Evolutionary conservation across 2,329 filamentous ascomycete genomes (phyloP).

Genomic region (Pestalotiopsis sp.): DNA sequence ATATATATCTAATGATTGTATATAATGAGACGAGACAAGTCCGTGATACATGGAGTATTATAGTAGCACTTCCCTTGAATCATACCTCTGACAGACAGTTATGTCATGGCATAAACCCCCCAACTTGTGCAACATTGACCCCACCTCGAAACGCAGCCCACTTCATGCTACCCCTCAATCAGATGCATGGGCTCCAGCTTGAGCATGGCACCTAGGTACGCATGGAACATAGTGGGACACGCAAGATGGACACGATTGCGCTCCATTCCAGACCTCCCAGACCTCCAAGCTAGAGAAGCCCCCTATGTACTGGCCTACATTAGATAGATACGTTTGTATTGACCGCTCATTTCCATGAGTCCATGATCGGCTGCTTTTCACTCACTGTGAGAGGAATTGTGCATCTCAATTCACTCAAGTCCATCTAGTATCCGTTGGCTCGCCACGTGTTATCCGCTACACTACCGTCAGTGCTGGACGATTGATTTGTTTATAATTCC

Average conservation of each 20-base stretch:
- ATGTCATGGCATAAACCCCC: slow-evolving; percentile 7
- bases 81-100: neutral
- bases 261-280: neutral
- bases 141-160: neutral
- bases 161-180: neutral
- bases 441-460: neutral
- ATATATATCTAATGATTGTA: neutral
- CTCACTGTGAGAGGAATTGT: neutral
- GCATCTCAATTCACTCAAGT: neutral
- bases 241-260: slow-evolving; percentile 9
- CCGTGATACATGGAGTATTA: neutral
- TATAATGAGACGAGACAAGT: neutral
- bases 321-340: neutral
- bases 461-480: neutral
- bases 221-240: slow-evolving; percentile 3
- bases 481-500: neutral
- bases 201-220: neutral
- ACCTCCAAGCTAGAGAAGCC: neutral
- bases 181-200: neutral
- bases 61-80: neutral
- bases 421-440: neutral
- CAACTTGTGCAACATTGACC: neutral
- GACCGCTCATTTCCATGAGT: neutral
- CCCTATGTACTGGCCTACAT: neutral
- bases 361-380: neutral